These are phyloP conservation scores for Acacia crassicarpa DNA, from an alignment of 306 rosid species.

Conservation along the genomic window DNA sequence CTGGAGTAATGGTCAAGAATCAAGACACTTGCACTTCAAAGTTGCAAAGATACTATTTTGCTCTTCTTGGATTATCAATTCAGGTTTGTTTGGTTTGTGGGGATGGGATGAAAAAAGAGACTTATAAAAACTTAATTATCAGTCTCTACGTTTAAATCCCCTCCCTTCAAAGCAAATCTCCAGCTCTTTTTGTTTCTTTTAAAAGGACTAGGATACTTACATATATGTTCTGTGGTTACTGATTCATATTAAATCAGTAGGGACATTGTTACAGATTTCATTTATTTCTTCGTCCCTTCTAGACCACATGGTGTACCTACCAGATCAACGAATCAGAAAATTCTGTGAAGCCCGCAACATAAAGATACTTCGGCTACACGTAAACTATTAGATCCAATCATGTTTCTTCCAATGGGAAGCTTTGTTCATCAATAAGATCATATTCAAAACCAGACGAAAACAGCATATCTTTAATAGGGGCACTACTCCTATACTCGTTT, in stretches of 20 bases:
- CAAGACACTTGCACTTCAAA: background rate
- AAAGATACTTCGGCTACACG: background rate
- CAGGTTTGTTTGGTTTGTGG: too few relatives aligned
- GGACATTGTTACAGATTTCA: background rate
- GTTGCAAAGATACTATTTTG: background rate
- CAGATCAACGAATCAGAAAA: background rate
- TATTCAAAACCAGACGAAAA: conserved; percentile 11
- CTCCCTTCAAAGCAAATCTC: too few relatives aligned
- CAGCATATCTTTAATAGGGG: background rate
- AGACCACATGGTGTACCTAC: background rate
- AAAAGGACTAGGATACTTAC: background rate
- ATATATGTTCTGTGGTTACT: background rate
- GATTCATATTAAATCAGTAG: too few relatives aligned
- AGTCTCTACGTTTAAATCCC: too few relatives aligned
- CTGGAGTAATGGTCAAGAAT: too few relatives aligned
- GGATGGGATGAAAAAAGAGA: too few relatives aligned
- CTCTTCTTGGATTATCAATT: background rate
- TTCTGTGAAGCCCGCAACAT: background rate
- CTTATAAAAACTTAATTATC: too few relatives aligned
- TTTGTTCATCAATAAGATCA: background rate
- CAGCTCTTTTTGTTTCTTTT: background rate
- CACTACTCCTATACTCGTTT: background rate
- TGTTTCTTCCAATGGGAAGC: background rate
- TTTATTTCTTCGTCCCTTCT: background rate
- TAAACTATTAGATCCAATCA: background rate